Conservation (phyloP, 2,329 filamentous ascomycete species). For the Neophaeococcomyces mojaviensis region DNA sequence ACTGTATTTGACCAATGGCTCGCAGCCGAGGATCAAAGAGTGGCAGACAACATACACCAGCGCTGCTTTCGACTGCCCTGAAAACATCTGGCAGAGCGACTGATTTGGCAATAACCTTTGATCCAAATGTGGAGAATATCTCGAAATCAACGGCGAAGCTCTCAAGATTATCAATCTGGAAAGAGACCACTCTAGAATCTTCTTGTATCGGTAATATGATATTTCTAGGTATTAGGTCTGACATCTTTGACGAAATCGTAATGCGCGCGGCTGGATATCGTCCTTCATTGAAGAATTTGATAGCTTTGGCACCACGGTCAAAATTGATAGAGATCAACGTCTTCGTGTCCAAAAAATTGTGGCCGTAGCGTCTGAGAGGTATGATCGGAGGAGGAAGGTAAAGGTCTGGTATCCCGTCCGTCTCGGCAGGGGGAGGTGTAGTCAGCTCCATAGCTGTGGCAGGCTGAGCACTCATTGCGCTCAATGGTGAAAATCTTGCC, state of each 20-base stretch:
- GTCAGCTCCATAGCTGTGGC: slow-evolving; percentile 19
- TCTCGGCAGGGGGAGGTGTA: slow-evolving; percentile 24
- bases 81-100: slow-evolving; percentile 86
- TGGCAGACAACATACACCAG: slow-evolving; percentile 74
- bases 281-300: slow-evolving; percentile 93
- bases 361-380: slow-evolving; percentile 84
- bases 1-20: slow-evolving; percentile 87
- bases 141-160: slow-evolving; percentile 95
- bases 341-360: slow-evolving; percentile 97
- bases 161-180: slow-evolving; percentile 90
- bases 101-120: slow-evolving; percentile 93
- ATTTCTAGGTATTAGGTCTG: slow-evolving; percentile 92
- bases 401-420: slow-evolving; percentile 83
- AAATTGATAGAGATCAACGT: slow-evolving; percentile 92
- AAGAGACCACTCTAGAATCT: slow-evolving; percentile 85
- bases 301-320: slow-evolving; percentile 66
- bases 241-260: slow-evolving; percentile 93
- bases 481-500: background rate
- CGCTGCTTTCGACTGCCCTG: slow-evolving; percentile 64
- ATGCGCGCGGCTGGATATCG: slow-evolving; percentile 92
- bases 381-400: slow-evolving; percentile 94
- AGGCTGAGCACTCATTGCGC: slow-evolving; percentile 11
- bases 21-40: slow-evolving; percentile 86
- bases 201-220: slow-evolving; percentile 93
- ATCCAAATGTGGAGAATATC: slow-evolving; percentile 93